Conservation (phyloP, 208 protist genomes). For the Paratrypanosoma confusum region DNA sequence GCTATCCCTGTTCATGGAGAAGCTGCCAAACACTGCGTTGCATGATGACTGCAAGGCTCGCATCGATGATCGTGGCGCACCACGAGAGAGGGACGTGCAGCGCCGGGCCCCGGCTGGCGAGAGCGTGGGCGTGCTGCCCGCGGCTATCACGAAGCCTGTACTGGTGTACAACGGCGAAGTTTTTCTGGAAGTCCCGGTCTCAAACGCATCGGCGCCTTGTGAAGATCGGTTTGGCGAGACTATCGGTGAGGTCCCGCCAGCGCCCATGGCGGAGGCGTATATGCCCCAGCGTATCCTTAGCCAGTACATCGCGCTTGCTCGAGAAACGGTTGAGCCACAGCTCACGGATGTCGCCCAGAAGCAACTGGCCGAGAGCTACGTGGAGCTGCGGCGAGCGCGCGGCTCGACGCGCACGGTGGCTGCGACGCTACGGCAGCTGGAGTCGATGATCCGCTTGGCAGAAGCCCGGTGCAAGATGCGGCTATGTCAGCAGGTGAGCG, state of each 20-base stretch:
- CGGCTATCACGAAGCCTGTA: conserved; percentile 15
- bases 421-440: conserved; percentile 97
- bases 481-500: conserved; percentile 47
- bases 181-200: conserved; percentile 40
- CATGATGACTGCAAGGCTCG: background rate
- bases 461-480: conserved; percentile 91
- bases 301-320: conserved; percentile 89
- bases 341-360: conserved; percentile 83
- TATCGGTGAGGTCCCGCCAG: too few relatives aligned
- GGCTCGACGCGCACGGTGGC: conserved; percentile 90
- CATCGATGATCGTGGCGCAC: background rate
- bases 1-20: conserved; percentile 92
- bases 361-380: conserved; percentile 90
- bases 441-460: conserved; percentile 97
- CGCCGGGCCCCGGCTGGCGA: conserved; percentile 15
- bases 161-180: conserved; percentile 67
- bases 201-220: too few relatives aligned
- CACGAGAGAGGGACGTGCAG: too few relatives aligned
- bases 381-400: conserved; percentile 82
- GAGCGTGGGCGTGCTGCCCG: conserved; percentile 19
- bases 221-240: too few relatives aligned
- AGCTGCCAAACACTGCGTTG: background rate
- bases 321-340: conserved; percentile 68
- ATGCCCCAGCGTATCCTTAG: conserved; percentile 75
- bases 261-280: conserved; percentile 37